Evolutionary conservation across 2,329 filamentous ascomycete species (phyloP), one percentile per base, ranked within the genome.

Genomic region (Xylariaceae sp.): DNA sequence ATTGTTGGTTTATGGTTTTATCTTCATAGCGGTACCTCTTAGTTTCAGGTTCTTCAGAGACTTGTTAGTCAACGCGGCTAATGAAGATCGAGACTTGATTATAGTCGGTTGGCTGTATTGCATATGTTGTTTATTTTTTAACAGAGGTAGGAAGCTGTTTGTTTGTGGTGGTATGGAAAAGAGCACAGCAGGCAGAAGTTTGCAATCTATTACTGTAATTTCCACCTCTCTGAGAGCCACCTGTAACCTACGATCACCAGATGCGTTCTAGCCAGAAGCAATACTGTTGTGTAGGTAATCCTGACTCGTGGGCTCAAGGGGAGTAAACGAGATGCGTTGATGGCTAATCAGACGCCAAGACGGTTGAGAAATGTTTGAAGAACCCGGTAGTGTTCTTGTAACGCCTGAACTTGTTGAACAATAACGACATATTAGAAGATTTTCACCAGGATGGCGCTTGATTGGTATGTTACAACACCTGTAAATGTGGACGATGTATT

Each of bases 311-410:
- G 31, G n/a, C 14, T 29, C 23, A 39, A n/a, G 19, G 33, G 34
- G 34, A 17, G 4, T 21, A 7, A 11, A 29, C 31, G 34, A 19
- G 6, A 34, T 5, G 33, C n/a, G 24, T 31, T 46, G 17, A 23
- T 49, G 46, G 53, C 53, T 51, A 19, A 48, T 44, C 43, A 53
- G 43, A 53, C 36, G 48, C 33, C 54, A 57, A 57, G 53, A 24
- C 34, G 24, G 28, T 43, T 37, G 11, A 26, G 3, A 28, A 29
- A 34, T 28, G 23, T 37, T 34, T 33, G 26, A 17, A 16, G 34
- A 28, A 21, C 16, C 24, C 31, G 33, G 24, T 21, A 12, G 12
- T 46, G 23, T 28, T 11, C 16, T 16, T 43, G 31, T 39, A 6
- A 29, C 40, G 34, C 28, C 43, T 28, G 4, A 17, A 33, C 21